Evolutionary conservation across 208 protist genomes (phyloP).

Genomic region (Crithidia fasciculata): DNA sequence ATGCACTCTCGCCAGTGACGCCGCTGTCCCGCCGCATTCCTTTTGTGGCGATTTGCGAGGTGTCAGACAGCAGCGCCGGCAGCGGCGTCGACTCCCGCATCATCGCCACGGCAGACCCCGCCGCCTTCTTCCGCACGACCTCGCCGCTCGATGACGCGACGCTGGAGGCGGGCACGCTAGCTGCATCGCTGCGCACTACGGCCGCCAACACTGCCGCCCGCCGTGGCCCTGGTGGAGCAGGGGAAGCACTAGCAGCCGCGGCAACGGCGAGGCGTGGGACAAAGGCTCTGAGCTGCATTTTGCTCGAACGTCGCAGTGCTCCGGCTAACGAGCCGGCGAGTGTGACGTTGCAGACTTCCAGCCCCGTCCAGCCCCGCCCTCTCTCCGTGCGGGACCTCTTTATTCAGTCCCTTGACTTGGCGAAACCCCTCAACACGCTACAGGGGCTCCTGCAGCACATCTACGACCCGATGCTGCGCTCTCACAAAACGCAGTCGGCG

Average conservation of each 20-base stretch:
- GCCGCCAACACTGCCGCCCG: not conserved
- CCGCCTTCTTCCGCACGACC: slow-evolving; percentile 30
- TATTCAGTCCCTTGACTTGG: slow-evolving; percentile 71
- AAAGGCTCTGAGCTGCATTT: slow-evolving; percentile 33
- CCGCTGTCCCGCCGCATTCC: not conserved
- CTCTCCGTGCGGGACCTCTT: slow-evolving; percentile 64
- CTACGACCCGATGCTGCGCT: slow-evolving; percentile 74
- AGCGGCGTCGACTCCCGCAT: slow-evolving; percentile 19
- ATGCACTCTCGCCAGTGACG: too few species aligned
- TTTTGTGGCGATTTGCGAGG: slow-evolving; percentile 26
- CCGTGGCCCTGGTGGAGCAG: not conserved
- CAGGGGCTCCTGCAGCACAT: slow-evolving; percentile 63
- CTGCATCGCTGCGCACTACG: not conserved
- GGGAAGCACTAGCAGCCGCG: not conserved
- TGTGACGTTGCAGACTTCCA: too few species aligned
- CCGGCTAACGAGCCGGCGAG: not conserved
- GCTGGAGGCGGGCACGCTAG: slow-evolving; percentile 9
- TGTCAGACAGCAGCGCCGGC: not conserved
- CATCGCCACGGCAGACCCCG: slow-evolving; percentile 48
- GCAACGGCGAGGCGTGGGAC: slow-evolving; percentile 1
- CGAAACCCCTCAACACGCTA: slow-evolving; percentile 62
- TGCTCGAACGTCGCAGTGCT: slow-evolving; percentile 24
- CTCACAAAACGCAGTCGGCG: slow-evolving; percentile 42
- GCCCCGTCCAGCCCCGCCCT: not conserved
- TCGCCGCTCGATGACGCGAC: slow-evolving; percentile 5